Base-by-base conservation (phyloP, 306 rosid genomes). In the Sicyos edulis region DNA sequence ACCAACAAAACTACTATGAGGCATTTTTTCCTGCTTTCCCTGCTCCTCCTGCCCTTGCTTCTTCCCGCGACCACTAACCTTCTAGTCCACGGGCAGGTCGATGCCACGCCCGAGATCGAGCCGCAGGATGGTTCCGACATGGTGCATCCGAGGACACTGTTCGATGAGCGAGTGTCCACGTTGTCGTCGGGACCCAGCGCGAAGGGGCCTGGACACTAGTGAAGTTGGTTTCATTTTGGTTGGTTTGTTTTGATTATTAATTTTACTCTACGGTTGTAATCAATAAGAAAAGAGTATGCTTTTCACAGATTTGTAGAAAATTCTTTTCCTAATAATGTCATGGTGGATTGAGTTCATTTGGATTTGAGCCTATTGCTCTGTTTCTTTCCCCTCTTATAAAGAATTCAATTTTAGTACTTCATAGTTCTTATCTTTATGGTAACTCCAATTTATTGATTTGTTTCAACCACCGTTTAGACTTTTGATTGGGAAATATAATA, bases 151-250 rank as follows among this genome's bases (percentile, higher is more conserved):
- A 26, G 63, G 24, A 9, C 37, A 4, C 4, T 32, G 37, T 32
- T 32, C 4, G 37, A 32, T 32, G 37, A 58, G 17, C 71, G 71
- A 15, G 32, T 64, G 4, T 70, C 51, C 58, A 70, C 60, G 21
- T 51, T 70, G 74, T 59, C 60, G 24, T 70, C 74, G 2, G 74
- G 74, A 26, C 74, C 74, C 8, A 70, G 74, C 74, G 51, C 24
- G 74, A 70, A 22, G 11, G 57, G 74, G 19, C 42, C 26, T 14
- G 74, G 74, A n/a, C 74, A 70, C 22, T 22, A 70, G 60, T 53
- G 32, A 64, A 32, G 37, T 32, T 32, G 37, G 37, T 32, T 32
- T 32, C 37, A 32, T 2, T 2, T 32, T 32, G 37, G 37, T 32
- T 32, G 37, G 37, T 32, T 32, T 32, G 5, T 32, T 32, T 32